Evolutionary conservation across 352 stramenopile genomes (phyloP).

Genomic region (Aphanomyces invadans): DNA sequence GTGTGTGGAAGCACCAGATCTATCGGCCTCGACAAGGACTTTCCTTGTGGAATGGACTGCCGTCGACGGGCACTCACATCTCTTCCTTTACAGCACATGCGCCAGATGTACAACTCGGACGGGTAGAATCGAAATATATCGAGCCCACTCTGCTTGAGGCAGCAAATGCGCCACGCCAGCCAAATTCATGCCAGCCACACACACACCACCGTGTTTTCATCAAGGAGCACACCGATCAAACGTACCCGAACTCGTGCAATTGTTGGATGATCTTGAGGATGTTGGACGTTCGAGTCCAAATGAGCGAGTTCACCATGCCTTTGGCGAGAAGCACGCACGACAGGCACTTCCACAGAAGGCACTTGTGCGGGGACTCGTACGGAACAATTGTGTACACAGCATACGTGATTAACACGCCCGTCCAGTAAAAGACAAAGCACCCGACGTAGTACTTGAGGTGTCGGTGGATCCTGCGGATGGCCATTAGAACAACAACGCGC

Average conservation of each 20-base stretch:
- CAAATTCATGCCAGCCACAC: neutral
- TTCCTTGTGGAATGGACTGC: too few species aligned
- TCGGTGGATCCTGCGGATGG: slow-evolving; percentile 47
- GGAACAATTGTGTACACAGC: slow-evolving; percentile 57
- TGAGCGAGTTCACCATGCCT: slow-evolving; percentile 71
- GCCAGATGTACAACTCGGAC: too few species aligned
- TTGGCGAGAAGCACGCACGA: slow-evolving; percentile 64
- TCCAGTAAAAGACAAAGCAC: slow-evolving; percentile 83
- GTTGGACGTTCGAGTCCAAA: slow-evolving; percentile 79
- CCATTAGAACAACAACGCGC: neutral
- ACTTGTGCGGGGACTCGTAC: slow-evolving; percentile 37
- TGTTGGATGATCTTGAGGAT: slow-evolving; percentile 69
- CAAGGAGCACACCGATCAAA: neutral
- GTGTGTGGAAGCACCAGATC: too few species aligned
- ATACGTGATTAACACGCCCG: slow-evolving; percentile 60
- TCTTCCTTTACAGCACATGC: too few species aligned
- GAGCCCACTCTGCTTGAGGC: too few species aligned
- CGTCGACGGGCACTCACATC: too few species aligned
- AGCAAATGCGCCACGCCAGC: too few species aligned
- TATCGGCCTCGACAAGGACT: too few species aligned
- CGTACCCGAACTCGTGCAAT: slow-evolving; percentile 42
- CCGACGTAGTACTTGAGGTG: slow-evolving; percentile 85
- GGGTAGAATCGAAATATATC: too few species aligned
- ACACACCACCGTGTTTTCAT: neutral
- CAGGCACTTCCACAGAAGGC: slow-evolving; percentile 62